Evolutionary conservation across 139 green algal genomes (phyloP).

Genomic region (Spirogloea muscicola): DNA sequence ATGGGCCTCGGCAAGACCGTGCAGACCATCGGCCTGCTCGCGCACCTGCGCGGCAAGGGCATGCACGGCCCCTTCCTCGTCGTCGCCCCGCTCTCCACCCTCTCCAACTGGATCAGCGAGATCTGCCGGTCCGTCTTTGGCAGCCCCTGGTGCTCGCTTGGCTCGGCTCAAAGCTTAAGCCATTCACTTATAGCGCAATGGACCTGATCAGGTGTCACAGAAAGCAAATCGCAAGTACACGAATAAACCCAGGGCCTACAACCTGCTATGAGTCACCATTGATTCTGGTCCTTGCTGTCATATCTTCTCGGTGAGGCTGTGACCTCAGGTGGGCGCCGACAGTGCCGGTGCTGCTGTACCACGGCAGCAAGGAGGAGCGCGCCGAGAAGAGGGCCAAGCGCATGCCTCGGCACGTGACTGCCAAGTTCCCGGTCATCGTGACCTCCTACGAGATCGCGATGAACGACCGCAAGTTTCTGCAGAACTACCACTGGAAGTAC

Average conservation of each 20-base stretch:
- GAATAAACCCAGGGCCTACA: background rate
- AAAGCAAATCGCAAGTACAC: background rate
- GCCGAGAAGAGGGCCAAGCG: slow-evolving; percentile 52
- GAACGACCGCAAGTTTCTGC: slow-evolving; percentile 74
- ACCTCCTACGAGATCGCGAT: slow-evolving; percentile 95
- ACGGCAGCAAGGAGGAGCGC: slow-evolving; percentile 73
- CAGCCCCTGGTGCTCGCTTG: too few relatives aligned
- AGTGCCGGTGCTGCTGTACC: slow-evolving; percentile 85
- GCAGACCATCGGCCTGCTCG: slow-evolving; percentile 93
- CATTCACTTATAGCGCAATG: background rate
- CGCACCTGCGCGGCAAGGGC: slow-evolving; percentile 70
- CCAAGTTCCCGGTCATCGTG: slow-evolving; percentile 81
- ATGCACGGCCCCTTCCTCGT: slow-evolving; percentile 79
- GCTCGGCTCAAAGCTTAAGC: too few relatives aligned
- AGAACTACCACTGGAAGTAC: slow-evolving; percentile 62
- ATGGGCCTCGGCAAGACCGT: slow-evolving; percentile 97
- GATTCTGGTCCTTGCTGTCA: background rate
- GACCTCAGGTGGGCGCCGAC: slow-evolving; percentile 68
- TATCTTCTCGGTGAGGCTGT: background rate
- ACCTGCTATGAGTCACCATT: background rate
- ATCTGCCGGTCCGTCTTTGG: slow-evolving; percentile 57
- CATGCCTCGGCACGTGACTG: background rate
- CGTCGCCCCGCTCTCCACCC: slow-evolving; percentile 83
- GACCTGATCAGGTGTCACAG: background rate
- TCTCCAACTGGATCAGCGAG: slow-evolving; percentile 93